Evolutionary conservation across 179 eudicot species (phyloP), one percentile per base, ranked within the genome.

Genomic region (Nepenthes alata): DNA sequence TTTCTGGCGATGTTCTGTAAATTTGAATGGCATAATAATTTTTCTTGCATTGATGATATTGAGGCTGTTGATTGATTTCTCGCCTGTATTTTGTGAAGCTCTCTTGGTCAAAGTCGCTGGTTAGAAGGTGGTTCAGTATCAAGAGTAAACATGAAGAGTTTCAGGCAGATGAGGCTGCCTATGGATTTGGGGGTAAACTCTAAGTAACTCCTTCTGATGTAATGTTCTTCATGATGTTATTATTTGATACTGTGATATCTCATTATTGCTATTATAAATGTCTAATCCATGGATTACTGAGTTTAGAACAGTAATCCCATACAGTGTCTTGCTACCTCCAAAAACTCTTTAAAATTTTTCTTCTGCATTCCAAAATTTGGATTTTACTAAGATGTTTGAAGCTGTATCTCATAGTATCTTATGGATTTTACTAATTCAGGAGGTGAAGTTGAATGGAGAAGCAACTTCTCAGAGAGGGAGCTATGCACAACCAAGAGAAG

Each of bases 61-160:
- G 14, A 52, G 47, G 44, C 4, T 60, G 50, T 0, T 35, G 47
- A 25, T 25, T 25, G 25, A 50, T 47, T 47, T 37, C 2, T 7
- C 9, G 25, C 57, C 69, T 65, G n/a, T 61, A 74, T 54, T 57
- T 67, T 67, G 55, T 77, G 76, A 73, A 86, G 97, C 80, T 84
- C 57, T 89, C 89, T 35, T 89, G 95, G 97, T 72, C 97, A 1
- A 89, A 89, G 66, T 80, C 85, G 50, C 74, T 84, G 63, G 83
- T 90, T 54, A 89, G 78, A 76, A 89, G 87, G 75, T 89, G 97
- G 97, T 83, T 89, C 75, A 87, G 72, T 56, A 69, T 81, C 75
- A 83, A 77, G 82, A 80, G 74, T 72, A 89, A 87, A 71, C 71
- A 72, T 14, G 78, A 80, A 63, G 81, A 87, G 10, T 78, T 67